A percentile compares a stretch with the other conserved stretches of the same genome.
Conservation (phyloP, 441 rosid genomes). For the Macaranga tanarius region DNA sequence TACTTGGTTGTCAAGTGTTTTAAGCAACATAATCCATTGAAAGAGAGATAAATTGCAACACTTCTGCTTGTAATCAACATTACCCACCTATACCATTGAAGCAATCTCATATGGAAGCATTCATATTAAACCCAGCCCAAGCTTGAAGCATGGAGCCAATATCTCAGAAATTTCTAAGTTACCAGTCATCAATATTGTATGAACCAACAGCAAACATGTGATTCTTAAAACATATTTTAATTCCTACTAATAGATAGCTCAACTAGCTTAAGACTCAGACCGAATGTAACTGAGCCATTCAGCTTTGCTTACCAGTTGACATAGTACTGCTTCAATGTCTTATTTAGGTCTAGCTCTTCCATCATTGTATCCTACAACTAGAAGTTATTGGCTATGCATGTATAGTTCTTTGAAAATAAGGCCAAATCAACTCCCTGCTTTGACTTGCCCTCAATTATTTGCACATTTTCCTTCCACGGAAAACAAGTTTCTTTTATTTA, state of each 20-base stretch:
- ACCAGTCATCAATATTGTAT: background rate
- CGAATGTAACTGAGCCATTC: background rate
- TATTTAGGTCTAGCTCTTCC: background rate
- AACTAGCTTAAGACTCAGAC: background rate
- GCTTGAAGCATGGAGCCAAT: background rate
- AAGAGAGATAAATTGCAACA: background rate
- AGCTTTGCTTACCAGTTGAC: background rate
- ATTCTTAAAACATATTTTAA: background rate
- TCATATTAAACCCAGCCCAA: background rate
- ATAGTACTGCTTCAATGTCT: background rate
- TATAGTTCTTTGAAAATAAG: background rate
- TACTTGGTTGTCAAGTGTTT: background rate
- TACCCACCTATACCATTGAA: background rate
- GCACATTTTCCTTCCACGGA: background rate
- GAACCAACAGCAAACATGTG: background rate
- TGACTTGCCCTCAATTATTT: background rate
- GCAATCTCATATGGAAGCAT: background rate
- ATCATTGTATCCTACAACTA: background rate
- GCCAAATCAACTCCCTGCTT: background rate
- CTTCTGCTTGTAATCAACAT: background rate
- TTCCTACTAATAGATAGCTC: background rate
- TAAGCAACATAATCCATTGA: background rate
- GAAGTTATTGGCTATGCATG: background rate
- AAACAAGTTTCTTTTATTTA: background rate
- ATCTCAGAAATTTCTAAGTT: background rate